phyloP scores from a whole-genome alignment of 352 stramenopile genomes.

The Globisporangium takayamanum region DNA sequence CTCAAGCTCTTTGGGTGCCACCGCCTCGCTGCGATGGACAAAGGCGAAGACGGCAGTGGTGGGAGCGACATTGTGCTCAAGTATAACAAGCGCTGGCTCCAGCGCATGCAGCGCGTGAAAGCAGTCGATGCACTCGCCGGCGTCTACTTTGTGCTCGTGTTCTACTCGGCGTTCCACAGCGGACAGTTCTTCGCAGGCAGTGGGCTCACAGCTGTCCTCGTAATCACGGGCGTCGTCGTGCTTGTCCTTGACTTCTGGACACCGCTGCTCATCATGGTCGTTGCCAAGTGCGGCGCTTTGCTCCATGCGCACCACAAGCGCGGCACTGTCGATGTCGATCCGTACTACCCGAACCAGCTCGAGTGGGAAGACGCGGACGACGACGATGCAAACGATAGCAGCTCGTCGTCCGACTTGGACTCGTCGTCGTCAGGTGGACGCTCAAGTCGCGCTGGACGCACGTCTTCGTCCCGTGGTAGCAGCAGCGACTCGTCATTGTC shows the following conservation, averaged over 20 bases:
- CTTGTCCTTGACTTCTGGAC: slow-evolving; percentile 62
- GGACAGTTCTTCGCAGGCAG: slow-evolving; percentile 42
- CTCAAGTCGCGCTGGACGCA: slow-evolving; percentile 1
- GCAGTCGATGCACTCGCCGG: slow-evolving; percentile 40
- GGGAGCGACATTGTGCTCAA: slow-evolving; percentile 46
- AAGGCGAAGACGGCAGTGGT: slow-evolving; percentile 24
- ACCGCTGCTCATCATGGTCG: slow-evolving; percentile 59
- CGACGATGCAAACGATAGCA: slow-evolving; percentile 15
- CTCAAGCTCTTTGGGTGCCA: slow-evolving; percentile 41
- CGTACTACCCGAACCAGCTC: slow-evolving; percentile 63
- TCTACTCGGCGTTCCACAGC: slow-evolving; percentile 58
- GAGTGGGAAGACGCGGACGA: slow-evolving; percentile 48
- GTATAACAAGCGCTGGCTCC: slow-evolving; percentile 62
- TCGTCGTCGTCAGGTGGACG: slow-evolving; percentile 10
- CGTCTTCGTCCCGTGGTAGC: slow-evolving; percentile 9
- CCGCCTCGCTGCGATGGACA: slow-evolving; percentile 26
- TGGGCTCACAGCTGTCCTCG: slow-evolving; percentile 34
- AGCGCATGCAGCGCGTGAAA: slow-evolving; percentile 53
- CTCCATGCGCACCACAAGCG: slow-evolving; percentile 51
- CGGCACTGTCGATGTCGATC: slow-evolving; percentile 48
- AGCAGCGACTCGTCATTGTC: slow-evolving; percentile 9
- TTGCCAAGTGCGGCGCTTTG: slow-evolving; percentile 41
- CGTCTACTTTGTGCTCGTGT: slow-evolving; percentile 63
- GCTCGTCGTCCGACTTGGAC: background rate
- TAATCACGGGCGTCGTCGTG: slow-evolving; percentile 31